Evolutionary conservation across 2,329 filamentous ascomycete genomes (phyloP).

Genomic region (Colletotrichum agaves): DNA sequence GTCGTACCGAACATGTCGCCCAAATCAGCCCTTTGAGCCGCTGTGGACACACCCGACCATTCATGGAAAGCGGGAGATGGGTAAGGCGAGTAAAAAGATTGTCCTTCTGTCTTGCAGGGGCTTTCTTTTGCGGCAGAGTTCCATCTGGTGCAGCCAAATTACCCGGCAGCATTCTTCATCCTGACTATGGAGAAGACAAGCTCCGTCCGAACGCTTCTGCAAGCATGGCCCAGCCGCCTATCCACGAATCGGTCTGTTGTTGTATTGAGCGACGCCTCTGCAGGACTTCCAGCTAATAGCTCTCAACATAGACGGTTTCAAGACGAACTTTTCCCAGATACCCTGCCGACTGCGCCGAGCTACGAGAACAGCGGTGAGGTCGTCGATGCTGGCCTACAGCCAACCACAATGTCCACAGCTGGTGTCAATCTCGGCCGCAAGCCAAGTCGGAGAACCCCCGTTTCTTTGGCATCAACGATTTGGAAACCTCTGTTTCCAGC

Average conservation of each 20-base stretch:
- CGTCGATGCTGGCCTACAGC: no score
- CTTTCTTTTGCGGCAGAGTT: not conserved
- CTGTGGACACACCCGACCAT: not conserved
- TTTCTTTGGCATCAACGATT: not conserved
- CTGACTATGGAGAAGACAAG: no score
- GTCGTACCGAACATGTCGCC: constrained; percentile 13
- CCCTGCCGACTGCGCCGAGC: no score
- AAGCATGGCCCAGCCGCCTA: no score
- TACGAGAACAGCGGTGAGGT: no score
- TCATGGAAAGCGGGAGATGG: not conserved
- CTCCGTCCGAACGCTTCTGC: no score
- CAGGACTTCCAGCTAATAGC: no score
- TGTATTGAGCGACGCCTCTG: no score
- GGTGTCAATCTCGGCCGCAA: not conserved
- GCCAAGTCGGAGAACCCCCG: constrained; percentile 1
- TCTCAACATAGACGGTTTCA: no score
- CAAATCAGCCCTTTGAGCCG: not conserved
- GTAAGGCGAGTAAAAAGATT: constrained; percentile 4
- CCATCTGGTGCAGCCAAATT: not conserved
- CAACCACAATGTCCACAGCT: not conserved
- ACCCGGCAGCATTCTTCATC: not conserved
- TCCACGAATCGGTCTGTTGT: no score
- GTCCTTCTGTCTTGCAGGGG: not conserved
- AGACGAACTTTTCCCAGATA: no score
- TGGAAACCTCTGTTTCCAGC: not conserved